Conservation (phyloP, 352 stramenopile species). For the Phytophthora europaea region DNA sequence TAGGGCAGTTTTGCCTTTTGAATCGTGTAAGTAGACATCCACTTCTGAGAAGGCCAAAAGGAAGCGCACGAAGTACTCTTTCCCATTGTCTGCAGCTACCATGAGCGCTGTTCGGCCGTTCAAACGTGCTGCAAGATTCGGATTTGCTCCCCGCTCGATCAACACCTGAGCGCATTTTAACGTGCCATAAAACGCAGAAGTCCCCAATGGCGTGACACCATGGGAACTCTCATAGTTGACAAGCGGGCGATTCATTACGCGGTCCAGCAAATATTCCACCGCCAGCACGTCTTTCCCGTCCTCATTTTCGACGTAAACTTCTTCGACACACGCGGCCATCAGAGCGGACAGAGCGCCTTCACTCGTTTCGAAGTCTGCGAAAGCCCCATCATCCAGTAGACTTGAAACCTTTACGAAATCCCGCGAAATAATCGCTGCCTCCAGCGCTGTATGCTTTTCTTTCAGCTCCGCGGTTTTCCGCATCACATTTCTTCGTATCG, state of each 20-base stretch:
- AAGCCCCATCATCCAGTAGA: slow-evolving; percentile 69
- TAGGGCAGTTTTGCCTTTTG: slow-evolving; percentile 49
- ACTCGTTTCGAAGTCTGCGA: slow-evolving; percentile 73
- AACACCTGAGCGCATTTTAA: slow-evolving; percentile 62
- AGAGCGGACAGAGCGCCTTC: slow-evolving; percentile 49
- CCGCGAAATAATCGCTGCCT: slow-evolving; percentile 50
- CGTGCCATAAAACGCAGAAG: slow-evolving; percentile 57
- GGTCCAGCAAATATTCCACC: slow-evolving; percentile 70
- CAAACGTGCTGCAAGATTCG: slow-evolving; percentile 51
- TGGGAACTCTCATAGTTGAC: slow-evolving; percentile 73
- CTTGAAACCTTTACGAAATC: slow-evolving; percentile 50
- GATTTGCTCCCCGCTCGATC: slow-evolving; percentile 56
- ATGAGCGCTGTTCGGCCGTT: slow-evolving; percentile 68
- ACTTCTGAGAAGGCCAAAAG: slow-evolving; percentile 50
- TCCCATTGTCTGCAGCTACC: slow-evolving; percentile 59
- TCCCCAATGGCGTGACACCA: slow-evolving; percentile 55
- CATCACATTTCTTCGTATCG: slow-evolving; percentile 54
- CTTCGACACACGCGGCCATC: slow-evolving; percentile 66
- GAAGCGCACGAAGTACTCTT: slow-evolving; percentile 63
- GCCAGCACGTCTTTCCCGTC: slow-evolving; percentile 64
- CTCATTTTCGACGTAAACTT: slow-evolving; percentile 64
- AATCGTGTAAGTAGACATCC: slow-evolving; percentile 52
- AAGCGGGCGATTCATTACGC: slow-evolving; percentile 55
- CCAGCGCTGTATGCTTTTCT: slow-evolving; percentile 54
- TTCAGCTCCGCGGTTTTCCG: slow-evolving; percentile 56